Evolutionary conservation across 1,284 basidiomycete species (phyloP).

Genomic region (Pascua sp.): DNA sequence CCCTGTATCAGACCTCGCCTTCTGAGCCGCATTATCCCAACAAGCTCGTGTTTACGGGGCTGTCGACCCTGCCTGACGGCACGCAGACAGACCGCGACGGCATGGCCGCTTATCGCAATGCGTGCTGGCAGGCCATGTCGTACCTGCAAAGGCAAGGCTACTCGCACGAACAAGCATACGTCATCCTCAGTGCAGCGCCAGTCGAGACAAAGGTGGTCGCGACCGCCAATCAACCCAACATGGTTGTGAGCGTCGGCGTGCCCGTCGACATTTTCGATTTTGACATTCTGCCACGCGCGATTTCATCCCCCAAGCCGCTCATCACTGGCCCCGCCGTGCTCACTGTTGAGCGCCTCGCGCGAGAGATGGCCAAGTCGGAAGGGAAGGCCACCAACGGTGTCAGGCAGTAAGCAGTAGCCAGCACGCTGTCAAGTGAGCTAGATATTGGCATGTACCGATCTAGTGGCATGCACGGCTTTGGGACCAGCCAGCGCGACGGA

Average conservation of each 20-base stretch:
- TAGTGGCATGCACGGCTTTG: too few relatives aligned
- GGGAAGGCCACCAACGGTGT: not conserved
- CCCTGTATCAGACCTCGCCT: slow-evolving; percentile 56
- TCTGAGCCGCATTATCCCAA: slow-evolving; percentile 24
- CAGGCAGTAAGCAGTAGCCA: too few relatives aligned
- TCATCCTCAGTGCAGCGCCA: slow-evolving; percentile 70
- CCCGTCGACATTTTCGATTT: slow-evolving; percentile 32
- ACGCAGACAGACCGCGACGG: slow-evolving; percentile 24
- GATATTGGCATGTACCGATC: too few relatives aligned
- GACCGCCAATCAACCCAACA: slow-evolving; percentile 32
- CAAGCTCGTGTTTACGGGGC: slow-evolving; percentile 29
- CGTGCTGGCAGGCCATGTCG: slow-evolving; percentile 68
- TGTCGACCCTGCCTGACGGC: slow-evolving; percentile 18
- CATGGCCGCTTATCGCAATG: slow-evolving; percentile 63
- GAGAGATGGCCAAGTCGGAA: too few relatives aligned
- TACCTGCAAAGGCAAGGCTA: slow-evolving; percentile 57
- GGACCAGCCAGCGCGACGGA: too few relatives aligned
- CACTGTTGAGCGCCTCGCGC: not conserved
- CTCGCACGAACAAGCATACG: slow-evolving; percentile 63
- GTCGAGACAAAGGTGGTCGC: slow-evolving; percentile 54
- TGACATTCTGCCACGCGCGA: slow-evolving; percentile 20
- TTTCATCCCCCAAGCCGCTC: slow-evolving; percentile 1
- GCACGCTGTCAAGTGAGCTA: too few relatives aligned
- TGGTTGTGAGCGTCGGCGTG: slow-evolving; percentile 26
- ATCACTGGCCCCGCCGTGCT: slow-evolving; percentile 2